These are phyloP conservation scores for Raphanus hybrid DNA, from an alignment of 441 rosid species.

Conservation along the genomic window DNA sequence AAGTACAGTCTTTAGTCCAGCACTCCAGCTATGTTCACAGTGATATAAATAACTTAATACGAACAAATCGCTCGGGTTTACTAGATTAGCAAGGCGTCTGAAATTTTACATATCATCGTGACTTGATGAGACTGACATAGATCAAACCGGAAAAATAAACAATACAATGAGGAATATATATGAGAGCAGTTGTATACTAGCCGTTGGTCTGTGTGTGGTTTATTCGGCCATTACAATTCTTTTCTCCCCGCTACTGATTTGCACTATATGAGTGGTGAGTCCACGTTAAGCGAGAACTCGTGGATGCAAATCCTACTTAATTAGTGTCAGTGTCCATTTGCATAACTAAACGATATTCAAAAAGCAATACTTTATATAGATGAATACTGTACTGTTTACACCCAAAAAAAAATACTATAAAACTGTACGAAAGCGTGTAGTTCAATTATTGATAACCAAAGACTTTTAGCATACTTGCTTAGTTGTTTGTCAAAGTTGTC, in stretches of 20 bases:
- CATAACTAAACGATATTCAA: not conserved
- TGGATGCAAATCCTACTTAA: constrained; percentile 1
- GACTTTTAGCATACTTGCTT: constrained; percentile 40
- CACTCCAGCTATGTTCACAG: not conserved
- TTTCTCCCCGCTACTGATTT: not conserved
- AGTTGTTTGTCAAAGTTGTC: constrained; percentile 42
- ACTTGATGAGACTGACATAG: constrained; percentile 11
- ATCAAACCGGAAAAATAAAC: not conserved
- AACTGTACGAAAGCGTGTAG: constrained; percentile 33
- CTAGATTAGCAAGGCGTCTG: not conserved
- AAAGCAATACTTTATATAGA: not conserved
- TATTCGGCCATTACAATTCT: not conserved
- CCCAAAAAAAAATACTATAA: not conserved
- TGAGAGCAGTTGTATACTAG: too few relatives aligned
- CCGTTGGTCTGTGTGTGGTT: not conserved
- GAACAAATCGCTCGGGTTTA: constrained; percentile 4
- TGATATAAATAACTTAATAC: not conserved
- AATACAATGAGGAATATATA: too few relatives aligned
- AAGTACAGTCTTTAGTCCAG: constrained; percentile 7
- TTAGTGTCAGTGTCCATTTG: constrained; percentile 16
- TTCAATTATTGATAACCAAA: constrained; percentile 36
- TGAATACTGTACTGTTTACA: too few relatives aligned
- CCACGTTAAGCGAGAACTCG: constrained; percentile 30
- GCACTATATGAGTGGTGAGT: not conserved
- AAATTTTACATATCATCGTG: constrained; percentile 7